These are phyloP conservation scores for Ambrosia artemisiifolia DNA, from an alignment of 129 eudicot species.

Conservation along the genomic window DNA sequence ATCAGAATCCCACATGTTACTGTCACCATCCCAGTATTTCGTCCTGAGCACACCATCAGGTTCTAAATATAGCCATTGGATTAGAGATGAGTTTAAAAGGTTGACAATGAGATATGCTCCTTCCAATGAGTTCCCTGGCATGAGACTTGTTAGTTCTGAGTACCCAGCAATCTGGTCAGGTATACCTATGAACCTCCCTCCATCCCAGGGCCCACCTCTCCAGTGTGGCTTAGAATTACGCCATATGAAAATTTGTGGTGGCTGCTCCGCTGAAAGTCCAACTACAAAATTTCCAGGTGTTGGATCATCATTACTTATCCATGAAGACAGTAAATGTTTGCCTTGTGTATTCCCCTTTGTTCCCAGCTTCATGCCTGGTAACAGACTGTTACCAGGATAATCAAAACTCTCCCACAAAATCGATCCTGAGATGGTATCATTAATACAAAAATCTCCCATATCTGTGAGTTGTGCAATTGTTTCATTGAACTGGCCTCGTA, in stretches of 20 bases:
- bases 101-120: conserved; percentile 9
- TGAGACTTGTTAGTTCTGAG: conserved; percentile 7
- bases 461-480: conserved; percentile 28
- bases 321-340: conserved; percentile 21
- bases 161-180: conserved; percentile 15
- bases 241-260: conserved; percentile 29
- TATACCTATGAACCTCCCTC: conserved; percentile 27
- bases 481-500: conserved; percentile 13
- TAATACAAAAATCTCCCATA: conserved; percentile 26
- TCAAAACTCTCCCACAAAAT: conserved; percentile 43
- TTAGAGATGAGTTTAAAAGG: not conserved
- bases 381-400: conserved; percentile 29
- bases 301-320: conserved; percentile 33
- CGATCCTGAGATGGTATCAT: conserved; percentile 13
- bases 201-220: conserved; percentile 38
- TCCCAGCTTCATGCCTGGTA: conserved; percentile 31
- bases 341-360: conserved; percentile 5
- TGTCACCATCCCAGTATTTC: not conserved
- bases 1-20: conserved; percentile 7
- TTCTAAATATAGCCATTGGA: not conserved
- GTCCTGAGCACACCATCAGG: conserved; percentile 16
- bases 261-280: conserved; percentile 20
- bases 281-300: conserved; percentile 19
- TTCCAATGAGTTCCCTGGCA: conserved; percentile 19
- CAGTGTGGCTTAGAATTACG: conserved; percentile 5